Percentiles rank a stretch among this genome's conserved stretches.
Evolutionary conservation across 2,329 filamentous ascomycete genomes (phyloP).

Genomic region (Microdochium paspali): DNA sequence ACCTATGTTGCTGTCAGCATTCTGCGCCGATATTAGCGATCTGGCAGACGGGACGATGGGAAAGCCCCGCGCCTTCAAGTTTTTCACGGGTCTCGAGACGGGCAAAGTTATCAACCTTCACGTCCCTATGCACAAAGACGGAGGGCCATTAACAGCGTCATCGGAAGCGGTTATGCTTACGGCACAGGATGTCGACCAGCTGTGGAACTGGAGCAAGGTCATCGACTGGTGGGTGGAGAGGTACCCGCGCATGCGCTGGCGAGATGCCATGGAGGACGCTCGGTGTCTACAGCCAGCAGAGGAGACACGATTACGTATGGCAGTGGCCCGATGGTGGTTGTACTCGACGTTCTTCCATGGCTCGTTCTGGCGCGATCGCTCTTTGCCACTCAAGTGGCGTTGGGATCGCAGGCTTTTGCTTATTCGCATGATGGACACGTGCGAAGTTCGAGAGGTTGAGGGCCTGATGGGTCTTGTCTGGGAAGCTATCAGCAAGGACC

Average conservation of each 20-base stretch:
- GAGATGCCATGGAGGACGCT: constrained; percentile 32
- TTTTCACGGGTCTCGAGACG: constrained; percentile 6
- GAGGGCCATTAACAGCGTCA: not conserved
- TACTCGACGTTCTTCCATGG: constrained; percentile 43
- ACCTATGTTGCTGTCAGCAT: constrained; percentile 34
- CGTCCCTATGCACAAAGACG: not conserved
- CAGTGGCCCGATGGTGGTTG: constrained; percentile 45
- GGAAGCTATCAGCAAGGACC: constrained; percentile 14
- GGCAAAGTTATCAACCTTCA: constrained; percentile 8
- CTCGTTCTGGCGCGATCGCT: constrained; percentile 20
- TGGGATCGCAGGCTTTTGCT: constrained; percentile 15
- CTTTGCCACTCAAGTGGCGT: constrained; percentile 9
- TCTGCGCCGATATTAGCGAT: constrained; percentile 27
- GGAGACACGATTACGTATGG: constrained; percentile 35
- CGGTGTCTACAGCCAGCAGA: constrained; percentile 33
- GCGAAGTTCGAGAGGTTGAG: constrained; percentile 17
- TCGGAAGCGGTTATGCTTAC: not conserved
- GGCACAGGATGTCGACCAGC: constrained; percentile 12
- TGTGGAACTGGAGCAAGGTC: constrained; percentile 21
- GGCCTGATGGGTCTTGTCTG: constrained; percentile 12
- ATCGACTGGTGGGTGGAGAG: constrained; percentile 28
- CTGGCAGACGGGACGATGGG: constrained; percentile 13
- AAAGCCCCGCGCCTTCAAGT: constrained; percentile 13
- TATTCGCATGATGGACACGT: constrained; percentile 14
- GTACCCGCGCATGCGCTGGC: constrained; percentile 33